Evolutionary conservation across 768 basidiomycete species (phyloP).

Genomic region (Suillus luteus): DNA sequence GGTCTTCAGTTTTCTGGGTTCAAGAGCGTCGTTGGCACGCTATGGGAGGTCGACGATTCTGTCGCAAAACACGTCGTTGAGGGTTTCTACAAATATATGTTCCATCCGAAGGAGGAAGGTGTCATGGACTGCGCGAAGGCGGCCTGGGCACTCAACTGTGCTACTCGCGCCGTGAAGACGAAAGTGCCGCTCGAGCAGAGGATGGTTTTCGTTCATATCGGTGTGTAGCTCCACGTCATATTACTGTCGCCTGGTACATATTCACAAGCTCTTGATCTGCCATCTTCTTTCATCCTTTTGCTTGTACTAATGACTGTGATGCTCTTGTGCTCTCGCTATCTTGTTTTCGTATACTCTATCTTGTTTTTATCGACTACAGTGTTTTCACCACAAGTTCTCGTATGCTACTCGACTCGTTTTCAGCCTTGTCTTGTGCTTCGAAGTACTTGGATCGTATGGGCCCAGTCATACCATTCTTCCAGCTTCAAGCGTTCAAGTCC

Average conservation of each 20-base stretch:
- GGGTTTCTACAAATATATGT: not conserved
- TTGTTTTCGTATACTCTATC: not conserved
- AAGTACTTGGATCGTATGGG: not conserved
- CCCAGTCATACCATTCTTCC: not conserved
- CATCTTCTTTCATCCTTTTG: not conserved
- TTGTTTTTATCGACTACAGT: not conserved
- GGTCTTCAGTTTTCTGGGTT: constrained; percentile 24
- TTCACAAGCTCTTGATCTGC: not conserved
- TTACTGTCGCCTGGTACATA: not conserved
- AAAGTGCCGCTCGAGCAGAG: constrained; percentile 9
- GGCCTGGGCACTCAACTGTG: constrained; percentile 8
- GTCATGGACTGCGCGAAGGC: constrained; percentile 9
- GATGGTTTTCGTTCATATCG: constrained; percentile 14
- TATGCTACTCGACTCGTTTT: not conserved
- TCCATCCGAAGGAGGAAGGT: constrained; percentile 5
- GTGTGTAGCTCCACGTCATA: constrained; percentile 7
- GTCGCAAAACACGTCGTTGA: constrained; percentile 3
- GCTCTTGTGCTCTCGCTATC: not conserved
- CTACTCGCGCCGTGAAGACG: not conserved
- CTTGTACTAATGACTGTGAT: not conserved
- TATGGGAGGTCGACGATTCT: constrained; percentile 21
- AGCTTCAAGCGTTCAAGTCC: not conserved
- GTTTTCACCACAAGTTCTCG: not conserved
- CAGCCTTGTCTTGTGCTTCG: too few relatives aligned
- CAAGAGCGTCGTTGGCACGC: constrained; percentile 25